Evolutionary conservation across 306 rosid genomes (phyloP).

Genomic region (Morella rubra): DNA sequence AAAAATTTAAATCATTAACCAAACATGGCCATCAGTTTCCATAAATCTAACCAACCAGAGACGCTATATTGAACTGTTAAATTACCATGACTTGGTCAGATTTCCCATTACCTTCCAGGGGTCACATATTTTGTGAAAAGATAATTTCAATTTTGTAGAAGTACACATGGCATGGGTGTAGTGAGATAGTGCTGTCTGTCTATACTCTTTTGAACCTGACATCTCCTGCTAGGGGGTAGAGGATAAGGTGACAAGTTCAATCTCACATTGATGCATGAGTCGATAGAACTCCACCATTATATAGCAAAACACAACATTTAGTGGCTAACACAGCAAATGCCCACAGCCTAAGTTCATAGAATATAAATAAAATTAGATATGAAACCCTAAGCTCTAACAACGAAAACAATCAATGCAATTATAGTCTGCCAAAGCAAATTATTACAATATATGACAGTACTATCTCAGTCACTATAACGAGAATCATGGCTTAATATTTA

Average conservation of each 20-base stretch:
- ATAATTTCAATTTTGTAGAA: neutral
- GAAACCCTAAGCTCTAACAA: neutral
- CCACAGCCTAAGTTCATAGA: neutral
- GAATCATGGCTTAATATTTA: neutral
- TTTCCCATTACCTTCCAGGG: neutral
- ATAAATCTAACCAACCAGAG: neutral
- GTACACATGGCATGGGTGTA: neutral
- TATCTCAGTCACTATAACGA: too few species aligned
- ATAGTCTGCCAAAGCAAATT: neutral
- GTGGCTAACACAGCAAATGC: neutral
- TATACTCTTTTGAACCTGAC: neutral
- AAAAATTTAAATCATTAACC: too few species aligned
- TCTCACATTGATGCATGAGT: neutral
- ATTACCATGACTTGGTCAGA: neutral
- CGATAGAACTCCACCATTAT: neutral
- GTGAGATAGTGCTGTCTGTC: neutral
- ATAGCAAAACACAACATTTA: neutral
- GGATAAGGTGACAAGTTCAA: neutral
- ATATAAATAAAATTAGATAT: too few species aligned
- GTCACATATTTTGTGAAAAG: neutral
- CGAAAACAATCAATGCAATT: neutral
- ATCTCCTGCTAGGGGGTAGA: neutral
- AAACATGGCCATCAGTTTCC: too few species aligned
- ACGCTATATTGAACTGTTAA: neutral
- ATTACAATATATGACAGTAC: too few species aligned